Evolutionary conservation across 2,329 filamentous ascomycete genomes (phyloP), one percentile per base, ranked within the genome.

Genomic region (Alternaria sp.): DNA sequence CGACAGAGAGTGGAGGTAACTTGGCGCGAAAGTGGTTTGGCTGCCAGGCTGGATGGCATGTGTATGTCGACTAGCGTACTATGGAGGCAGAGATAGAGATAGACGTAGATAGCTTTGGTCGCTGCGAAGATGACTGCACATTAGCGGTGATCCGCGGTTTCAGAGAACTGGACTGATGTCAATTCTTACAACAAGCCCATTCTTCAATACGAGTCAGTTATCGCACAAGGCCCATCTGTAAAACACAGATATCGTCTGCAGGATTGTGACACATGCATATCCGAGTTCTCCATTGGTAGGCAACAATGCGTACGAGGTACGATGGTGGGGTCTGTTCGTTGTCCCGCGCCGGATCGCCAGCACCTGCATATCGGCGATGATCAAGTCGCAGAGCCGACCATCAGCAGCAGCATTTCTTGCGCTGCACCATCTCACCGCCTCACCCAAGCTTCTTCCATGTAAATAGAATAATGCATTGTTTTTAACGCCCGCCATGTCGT

Each of bases 21-120:
- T 78, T 91, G 64, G 87, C 87, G 9, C 80, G 84, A 68, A 84
- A 82, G 62, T 90, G 87, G 80, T 87, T 85, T 67, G 86, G 84
- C 22, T 78, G 77, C 48, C 78, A 82, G 49, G 82, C 81, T 59
- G 85, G 84, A 49, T 89, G 87, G 87, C 82, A 83, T 76, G 86
- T 89, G 50, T 89, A 89, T 74, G 79, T 83, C 58, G 75, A 91
- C 85, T 81, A 81, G 87, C 27, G 43, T 57, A 18, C 12, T 43
- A 50, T 58, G 12, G 28, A n/a, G 46, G 36, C 16, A 27, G 14
- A 27, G 43, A 45, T 38, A 20, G 32, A 18, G 14, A 16, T 28
- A 22, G 30, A 34, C 18, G 32, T 36, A 49, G 46, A 49, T 36
- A 36, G 20, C 46, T 34, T 25, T 34, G 20, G 30, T 20, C 46